Evolutionary conservation across 768 basidiomycete species (phyloP).

Genomic region (Serendipita sp.): DNA sequence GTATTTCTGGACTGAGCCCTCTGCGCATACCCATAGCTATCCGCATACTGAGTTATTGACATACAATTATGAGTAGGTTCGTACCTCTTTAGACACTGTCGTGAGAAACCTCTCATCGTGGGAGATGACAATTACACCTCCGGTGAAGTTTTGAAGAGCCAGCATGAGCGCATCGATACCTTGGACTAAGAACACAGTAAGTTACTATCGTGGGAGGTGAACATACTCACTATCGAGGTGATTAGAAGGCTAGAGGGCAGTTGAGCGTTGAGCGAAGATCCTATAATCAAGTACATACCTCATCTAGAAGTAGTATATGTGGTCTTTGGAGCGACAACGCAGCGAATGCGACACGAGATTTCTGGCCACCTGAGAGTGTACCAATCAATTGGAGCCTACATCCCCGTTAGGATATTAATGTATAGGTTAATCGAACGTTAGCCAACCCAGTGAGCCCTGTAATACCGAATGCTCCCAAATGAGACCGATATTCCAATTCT

Average conservation of each 20-base stretch:
- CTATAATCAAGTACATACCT: conserved; percentile 31
- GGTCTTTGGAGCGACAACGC: conserved; percentile 72
- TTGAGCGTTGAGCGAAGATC: neutral
- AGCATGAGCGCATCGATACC: conserved; percentile 91
- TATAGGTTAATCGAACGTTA: neutral
- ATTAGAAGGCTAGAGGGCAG: conserved; percentile 55
- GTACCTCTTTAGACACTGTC: conserved; percentile 66
- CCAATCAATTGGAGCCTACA: conserved; percentile 69
- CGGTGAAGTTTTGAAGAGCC: conserved; percentile 66
- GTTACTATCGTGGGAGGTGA: conserved; percentile 4
- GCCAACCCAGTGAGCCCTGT: conserved; percentile 82
- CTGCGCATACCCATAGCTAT: conserved; percentile 87
- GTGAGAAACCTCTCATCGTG: conserved; percentile 96
- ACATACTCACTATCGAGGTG: conserved; percentile 81
- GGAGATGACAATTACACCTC: conserved; percentile 82
- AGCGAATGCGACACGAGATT: conserved; percentile 88
- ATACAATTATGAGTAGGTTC: conserved; percentile 12
- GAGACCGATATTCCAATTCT: conserved; percentile 91
- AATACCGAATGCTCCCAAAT: conserved; percentile 94
- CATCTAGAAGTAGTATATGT: conserved; percentile 85
- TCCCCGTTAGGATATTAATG: neutral
- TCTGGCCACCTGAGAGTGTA: conserved; percentile 89
- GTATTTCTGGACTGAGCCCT: conserved; percentile 68
- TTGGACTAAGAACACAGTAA: conserved; percentile 21
- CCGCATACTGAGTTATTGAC: conserved; percentile 8